phyloP scores from a whole-genome alignment of 2,329 filamentous ascomycete genomes.

The Harringtonia lauricola region DNA sequence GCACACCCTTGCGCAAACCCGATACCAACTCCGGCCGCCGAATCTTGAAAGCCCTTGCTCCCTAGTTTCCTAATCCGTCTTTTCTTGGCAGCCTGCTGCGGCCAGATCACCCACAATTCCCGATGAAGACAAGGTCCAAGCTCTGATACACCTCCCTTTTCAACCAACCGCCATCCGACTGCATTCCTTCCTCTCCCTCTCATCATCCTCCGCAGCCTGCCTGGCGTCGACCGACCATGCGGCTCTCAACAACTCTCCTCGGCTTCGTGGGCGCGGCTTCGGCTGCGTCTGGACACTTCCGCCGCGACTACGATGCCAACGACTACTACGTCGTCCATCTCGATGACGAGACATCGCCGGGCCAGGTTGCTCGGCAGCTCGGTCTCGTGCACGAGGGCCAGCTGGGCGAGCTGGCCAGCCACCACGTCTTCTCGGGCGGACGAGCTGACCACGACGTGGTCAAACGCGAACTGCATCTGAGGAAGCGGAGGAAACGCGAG shows the following conservation, averaged over 20 bases:
- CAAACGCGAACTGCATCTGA: conserved; percentile 37
- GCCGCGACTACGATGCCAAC: conserved; percentile 63
- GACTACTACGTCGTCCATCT: conserved; percentile 94
- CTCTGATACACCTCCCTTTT: neutral
- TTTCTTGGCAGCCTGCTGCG: too few relatives aligned
- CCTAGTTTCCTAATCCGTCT: too few relatives aligned
- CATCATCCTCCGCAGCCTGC: neutral
- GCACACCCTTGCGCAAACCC: too few relatives aligned
- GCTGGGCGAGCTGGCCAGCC: conserved; percentile 65
- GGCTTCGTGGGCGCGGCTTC: conserved; percentile 40
- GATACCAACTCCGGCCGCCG: too few relatives aligned
- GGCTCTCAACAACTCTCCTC: conserved; percentile 36
- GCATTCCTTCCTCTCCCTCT: neutral
- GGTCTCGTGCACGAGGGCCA: conserved; percentile 73
- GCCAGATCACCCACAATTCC: too few relatives aligned
- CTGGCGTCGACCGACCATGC: conserved; percentile 27
- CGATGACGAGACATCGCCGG: conserved; percentile 51
- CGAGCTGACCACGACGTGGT: conserved; percentile 51
- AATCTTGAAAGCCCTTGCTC: neutral
- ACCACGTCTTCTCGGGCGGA: conserved; percentile 75
- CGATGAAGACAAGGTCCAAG: too few relatives aligned
- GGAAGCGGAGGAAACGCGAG: conserved; percentile 51
- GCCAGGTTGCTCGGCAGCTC: conserved; percentile 58
- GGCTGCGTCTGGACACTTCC: conserved; percentile 32
- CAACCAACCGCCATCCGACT: neutral